Conservation (phyloP, 805 yeast species). For the Myxozyma vanderwaltii region DNA sequence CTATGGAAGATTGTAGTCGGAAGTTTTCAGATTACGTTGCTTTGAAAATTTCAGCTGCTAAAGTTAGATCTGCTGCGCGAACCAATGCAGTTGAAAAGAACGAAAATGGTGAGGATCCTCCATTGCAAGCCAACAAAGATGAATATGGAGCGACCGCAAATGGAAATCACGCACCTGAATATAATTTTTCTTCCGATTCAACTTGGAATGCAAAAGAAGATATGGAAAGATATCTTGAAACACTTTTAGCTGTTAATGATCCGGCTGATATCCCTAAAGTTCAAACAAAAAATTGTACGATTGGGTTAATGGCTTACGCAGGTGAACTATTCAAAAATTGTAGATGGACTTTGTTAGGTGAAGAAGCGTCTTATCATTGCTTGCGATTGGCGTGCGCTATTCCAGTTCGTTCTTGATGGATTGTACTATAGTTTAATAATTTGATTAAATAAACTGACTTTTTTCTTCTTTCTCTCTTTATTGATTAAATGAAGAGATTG, state of each 20-base stretch:
- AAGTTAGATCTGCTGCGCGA: not conserved
- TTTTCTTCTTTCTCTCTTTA: too few species aligned
- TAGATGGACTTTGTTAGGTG: constrained; percentile 30
- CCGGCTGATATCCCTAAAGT: constrained; percentile 16
- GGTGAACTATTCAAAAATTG: constrained; percentile 20
- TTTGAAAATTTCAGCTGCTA: not conserved
- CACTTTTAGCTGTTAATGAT: constrained; percentile 21
- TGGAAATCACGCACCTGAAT: not conserved
- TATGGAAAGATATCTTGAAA: constrained; percentile 25
- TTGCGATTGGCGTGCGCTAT: constrained; percentile 20
- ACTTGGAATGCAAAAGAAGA: constrained; percentile 27
- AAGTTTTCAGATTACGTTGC: constrained; percentile 13
- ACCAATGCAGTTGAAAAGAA: not conserved
- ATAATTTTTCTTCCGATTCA: not conserved
- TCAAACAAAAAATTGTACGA: constrained; percentile 27
- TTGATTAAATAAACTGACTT: too few species aligned
- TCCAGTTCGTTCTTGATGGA: constrained; percentile 39
- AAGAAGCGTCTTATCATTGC: constrained; percentile 30
- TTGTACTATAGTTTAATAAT: constrained; percentile 49
- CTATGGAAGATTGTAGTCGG: constrained; percentile 18
- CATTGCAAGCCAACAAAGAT: too few species aligned
- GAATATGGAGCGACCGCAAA: not conserved
- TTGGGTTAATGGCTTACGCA: constrained; percentile 28
- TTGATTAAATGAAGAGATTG: too few species aligned
- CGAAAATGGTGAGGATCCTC: not conserved